Evolutionary conservation across 495 filamentous ascomycete species (phyloP), one percentile per base, ranked within the genome.

Genomic region (Penicillium crystallinum): DNA sequence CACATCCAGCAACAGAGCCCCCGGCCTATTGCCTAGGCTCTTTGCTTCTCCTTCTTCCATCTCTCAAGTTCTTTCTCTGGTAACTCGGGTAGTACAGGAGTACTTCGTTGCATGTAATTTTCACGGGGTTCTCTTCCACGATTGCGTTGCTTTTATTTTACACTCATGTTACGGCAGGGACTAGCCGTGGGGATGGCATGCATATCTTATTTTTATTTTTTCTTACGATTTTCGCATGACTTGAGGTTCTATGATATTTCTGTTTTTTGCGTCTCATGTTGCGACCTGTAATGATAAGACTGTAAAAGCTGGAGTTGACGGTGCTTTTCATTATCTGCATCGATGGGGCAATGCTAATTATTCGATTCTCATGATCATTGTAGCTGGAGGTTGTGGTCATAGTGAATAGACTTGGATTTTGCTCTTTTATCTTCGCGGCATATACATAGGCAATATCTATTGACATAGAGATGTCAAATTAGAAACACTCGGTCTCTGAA

Each of bases 1-100:
- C 74, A 77, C 40, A 77, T 77, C 42, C 74, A 77, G 54, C 74
- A 77, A 51, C 74, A 77, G 60, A 77, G 74, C 65, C 74, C 74
- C 43, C 65, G 74, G 46, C 65, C 68, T 5, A 57, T 71, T 38
- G 51, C 71, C 30, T 75, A 70, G 57, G 58, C 62, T 49, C 35
- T 57, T 45, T 37, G 21, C 21, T n/a, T 33, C 31, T 40, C 45
- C 38, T 55, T 43, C 18, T 21, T 33, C 37, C 41, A 42, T 35
- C 42, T 56, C 33, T 47, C 53, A 47, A 61, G 25, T 39, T 42
- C 36, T 23, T 40, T 53, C 31, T 45, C 40, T 58, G 60, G 62
- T 58, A 42, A 50, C 29, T 31, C 48, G 48, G 48, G 37, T 34
- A 38, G 48, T 42, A 50, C 29, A 50, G 48, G 48, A 50, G 48